Conservation (phyloP, 371 early-diverging fungal species). For the Conidiobolus incongruus region DNA sequence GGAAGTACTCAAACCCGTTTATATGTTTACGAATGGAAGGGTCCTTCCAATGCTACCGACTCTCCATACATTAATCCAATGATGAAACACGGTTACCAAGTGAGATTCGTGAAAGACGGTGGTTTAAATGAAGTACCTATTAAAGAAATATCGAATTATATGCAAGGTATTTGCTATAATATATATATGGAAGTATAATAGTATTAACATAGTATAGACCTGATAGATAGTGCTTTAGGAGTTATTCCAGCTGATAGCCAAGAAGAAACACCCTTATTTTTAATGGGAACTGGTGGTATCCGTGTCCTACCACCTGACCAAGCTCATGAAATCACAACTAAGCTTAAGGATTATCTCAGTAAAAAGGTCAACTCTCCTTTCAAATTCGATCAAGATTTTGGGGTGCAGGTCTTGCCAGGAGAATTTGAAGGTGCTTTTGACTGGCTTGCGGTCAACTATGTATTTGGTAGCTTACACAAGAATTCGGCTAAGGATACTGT, state of each 20-base stretch:
- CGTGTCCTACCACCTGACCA: background rate
- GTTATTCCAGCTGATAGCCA: conserved; percentile 1
- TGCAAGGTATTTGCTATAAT: too few species aligned
- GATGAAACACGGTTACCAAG: background rate
- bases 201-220: background rate
- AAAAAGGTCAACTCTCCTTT: background rate
- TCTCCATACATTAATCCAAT: background rate
- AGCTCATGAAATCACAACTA: background rate
- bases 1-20: conserved; percentile 2
- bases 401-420: conserved; percentile 4
- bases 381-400: conserved; percentile 1
- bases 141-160: background rate
- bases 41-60: background rate
- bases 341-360: background rate
- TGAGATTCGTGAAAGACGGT: background rate
- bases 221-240: background rate
- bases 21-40: background rate
- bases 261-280: background rate
- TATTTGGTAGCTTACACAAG: background rate
- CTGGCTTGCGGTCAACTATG: conserved; percentile 2
- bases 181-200: too few species aligned
- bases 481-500: background rate
- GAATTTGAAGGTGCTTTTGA: conserved; percentile 5
- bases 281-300: conserved; percentile 3
- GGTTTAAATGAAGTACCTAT: background rate